Percentiles rank a stretch among this genome's conserved stretches.
Evolutionary conservation across 208 protist species (phyloP).

Genomic region (Kentomonas sorsogonicus): DNA sequence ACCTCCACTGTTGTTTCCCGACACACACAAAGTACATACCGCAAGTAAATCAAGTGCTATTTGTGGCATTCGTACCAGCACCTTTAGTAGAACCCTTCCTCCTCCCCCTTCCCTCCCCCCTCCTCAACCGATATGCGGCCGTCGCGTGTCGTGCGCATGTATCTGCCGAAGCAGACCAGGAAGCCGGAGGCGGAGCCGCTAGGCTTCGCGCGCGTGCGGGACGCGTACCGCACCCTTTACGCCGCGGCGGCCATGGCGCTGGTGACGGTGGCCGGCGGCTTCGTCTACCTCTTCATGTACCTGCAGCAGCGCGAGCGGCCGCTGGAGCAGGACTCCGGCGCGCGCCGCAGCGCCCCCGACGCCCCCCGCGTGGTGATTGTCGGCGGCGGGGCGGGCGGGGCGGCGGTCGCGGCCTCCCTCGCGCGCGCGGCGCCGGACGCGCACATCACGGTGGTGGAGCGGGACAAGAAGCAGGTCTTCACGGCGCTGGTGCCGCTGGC

Average conservation of each 20-base stretch:
- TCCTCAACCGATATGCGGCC: too few species aligned
- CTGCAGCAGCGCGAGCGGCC: conserved; percentile 17
- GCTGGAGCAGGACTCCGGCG: conserved; percentile 22
- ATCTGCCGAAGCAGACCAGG: conserved; percentile 35
- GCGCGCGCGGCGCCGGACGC: conserved; percentile 37
- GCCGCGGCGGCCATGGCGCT: conserved; percentile 21
- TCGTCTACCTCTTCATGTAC: conserved; percentile 1
- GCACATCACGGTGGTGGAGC: conserved; percentile 78
- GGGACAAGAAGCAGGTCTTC: conserved; percentile 56
- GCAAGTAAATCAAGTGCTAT: too few species aligned
- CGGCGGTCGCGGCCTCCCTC: conserved; percentile 53
- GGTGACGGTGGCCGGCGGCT: conserved; percentile 19
- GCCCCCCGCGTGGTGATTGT: conserved; percentile 70
- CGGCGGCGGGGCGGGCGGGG: conserved; percentile 59
- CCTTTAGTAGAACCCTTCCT: too few species aligned
- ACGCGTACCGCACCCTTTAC: conserved; percentile 38
- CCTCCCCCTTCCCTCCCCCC: too few species aligned
- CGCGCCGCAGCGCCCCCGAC: too few species aligned
- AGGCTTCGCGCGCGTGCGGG: conserved; percentile 49
- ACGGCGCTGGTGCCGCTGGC: conserved; percentile 56
- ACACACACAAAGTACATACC: too few species aligned
- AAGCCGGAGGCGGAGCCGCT: conserved; percentile 26
- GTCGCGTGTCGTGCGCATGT: conserved; percentile 33
- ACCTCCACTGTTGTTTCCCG: too few species aligned
- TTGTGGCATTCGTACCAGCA: too few species aligned